These are phyloP conservation scores for Aspergillus wentii DNA, from an alignment of 495 filamentous ascomycete species.

Conservation along the genomic window DNA sequence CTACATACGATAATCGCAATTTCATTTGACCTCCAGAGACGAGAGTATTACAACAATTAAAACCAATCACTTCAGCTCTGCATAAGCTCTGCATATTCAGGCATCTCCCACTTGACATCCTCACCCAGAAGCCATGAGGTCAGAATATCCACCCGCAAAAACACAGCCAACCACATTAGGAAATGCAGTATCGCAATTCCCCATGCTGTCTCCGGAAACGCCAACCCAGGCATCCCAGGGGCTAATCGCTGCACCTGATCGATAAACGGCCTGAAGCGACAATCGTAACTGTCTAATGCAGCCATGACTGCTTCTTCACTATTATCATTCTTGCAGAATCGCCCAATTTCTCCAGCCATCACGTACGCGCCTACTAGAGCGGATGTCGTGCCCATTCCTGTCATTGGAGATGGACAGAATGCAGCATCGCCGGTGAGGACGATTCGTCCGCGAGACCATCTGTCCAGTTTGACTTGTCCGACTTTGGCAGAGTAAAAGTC, in stretches of 20 bases:
- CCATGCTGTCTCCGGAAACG: constrained; percentile 18
- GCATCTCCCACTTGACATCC: constrained; percentile 36
- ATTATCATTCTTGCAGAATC: constrained; percentile 12
- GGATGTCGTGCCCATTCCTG: constrained; percentile 46
- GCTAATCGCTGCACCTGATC: constrained; percentile 28
- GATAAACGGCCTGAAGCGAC: constrained; percentile 37
- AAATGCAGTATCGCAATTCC: constrained; percentile 24
- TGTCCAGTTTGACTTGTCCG: constrained; percentile 34
- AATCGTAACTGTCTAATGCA: constrained; percentile 39
- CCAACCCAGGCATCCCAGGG: constrained; percentile 11
- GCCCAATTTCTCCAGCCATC: constrained; percentile 47
- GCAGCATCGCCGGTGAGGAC: constrained; percentile 54
- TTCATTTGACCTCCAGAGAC: too few species aligned
- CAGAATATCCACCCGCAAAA: constrained; percentile 29
- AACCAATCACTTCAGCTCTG: too few species aligned
- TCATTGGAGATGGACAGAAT: constrained; percentile 42
- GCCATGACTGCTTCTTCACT: constrained; percentile 1
- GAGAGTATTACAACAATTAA: too few species aligned
- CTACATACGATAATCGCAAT: too few species aligned
- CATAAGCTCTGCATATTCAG: constrained; percentile 32
- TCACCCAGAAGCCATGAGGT: constrained; percentile 26
- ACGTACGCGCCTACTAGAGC: constrained; percentile 46
- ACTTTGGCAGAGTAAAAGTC: constrained; percentile 46
- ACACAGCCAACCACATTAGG: constrained; percentile 22
- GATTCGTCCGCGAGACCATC: constrained; percentile 41